phyloP scores from a whole-genome alignment of 2,329 filamentous ascomycete species.

The Cercospora sesami region DNA sequence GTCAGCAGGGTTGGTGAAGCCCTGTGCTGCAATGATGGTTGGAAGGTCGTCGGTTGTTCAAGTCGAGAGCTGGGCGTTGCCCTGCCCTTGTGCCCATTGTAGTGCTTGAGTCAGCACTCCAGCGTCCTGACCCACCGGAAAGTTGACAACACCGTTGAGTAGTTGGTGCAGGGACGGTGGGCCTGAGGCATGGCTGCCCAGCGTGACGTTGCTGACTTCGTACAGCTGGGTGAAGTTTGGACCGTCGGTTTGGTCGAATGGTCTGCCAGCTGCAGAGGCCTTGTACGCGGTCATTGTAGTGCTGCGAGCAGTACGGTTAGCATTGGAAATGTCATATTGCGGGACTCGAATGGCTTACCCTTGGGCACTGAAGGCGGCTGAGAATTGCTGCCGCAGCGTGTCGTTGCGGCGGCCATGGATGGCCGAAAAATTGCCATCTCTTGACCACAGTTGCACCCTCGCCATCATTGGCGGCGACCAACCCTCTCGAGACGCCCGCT shows the following conservation, averaged over 20 bases:
- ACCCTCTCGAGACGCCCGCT: background rate
- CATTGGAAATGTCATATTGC: background rate
- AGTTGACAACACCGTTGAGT: conserved; percentile 13
- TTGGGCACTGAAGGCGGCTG: background rate
- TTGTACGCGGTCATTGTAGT: background rate
- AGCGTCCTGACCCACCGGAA: conserved; percentile 16
- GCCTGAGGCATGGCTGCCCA: background rate
- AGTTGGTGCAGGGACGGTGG: conserved; percentile 2
- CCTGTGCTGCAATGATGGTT: background rate
- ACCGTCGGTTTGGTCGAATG: background rate
- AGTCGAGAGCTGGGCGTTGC: background rate
- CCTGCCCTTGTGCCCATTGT: conserved; percentile 1
- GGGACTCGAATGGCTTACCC: background rate
- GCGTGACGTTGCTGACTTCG: background rate
- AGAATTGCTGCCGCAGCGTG: conserved; percentile 3
- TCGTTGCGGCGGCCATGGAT: conserved; percentile 1
- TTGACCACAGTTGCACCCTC: conserved; percentile 15
- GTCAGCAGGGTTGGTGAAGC: background rate
- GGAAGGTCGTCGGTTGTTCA: conserved; percentile 4
- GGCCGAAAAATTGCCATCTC: background rate
- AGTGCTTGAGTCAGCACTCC: conserved; percentile 17
- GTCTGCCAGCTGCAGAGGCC: background rate
- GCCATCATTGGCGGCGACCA: conserved; percentile 20
- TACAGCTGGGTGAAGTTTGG: background rate
- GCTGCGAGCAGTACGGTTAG: background rate